A percentile compares a stretch with the other conserved stretches of the same genome.
phyloP scores from a whole-genome alignment of 345 rosid species.

The Populus euphratica region DNA sequence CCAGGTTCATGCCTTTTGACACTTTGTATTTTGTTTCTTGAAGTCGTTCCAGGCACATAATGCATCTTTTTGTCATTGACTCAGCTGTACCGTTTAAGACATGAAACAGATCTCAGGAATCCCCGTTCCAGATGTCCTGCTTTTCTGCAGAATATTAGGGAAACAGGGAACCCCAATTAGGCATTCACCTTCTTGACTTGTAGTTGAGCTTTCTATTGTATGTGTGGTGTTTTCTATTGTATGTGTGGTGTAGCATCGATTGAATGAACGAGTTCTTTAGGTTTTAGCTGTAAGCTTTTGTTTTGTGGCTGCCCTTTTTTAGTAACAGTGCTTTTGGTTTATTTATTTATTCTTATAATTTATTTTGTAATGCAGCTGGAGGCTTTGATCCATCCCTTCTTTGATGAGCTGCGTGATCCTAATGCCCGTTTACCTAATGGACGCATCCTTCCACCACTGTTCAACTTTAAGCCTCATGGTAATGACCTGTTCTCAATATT shows the following conservation, averaged over 20 bases:
- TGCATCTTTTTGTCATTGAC: background rate
- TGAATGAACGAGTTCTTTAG: background rate
- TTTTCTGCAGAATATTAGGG: background rate
- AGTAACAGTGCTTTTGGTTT: background rate
- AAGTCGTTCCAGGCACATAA: background rate
- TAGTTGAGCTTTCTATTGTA: background rate
- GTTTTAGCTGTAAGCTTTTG: background rate
- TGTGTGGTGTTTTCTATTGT: background rate
- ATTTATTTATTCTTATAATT: background rate
- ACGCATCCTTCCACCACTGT: slow-evolving; percentile 87
- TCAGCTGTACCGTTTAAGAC: background rate
- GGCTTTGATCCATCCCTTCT: slow-evolving; percentile 86
- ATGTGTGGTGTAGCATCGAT: background rate
- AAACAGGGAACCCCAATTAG: background rate
- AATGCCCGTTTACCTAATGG: slow-evolving; percentile 75
- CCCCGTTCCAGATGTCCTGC: background rate
- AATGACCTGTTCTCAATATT: slow-evolving; percentile 1
- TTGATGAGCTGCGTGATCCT: slow-evolving; percentile 90
- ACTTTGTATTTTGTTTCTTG: background rate
- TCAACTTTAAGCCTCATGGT: slow-evolving; percentile 93
- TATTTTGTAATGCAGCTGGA: slow-evolving; percentile 51
- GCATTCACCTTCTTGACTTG: background rate
- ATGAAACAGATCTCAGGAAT: background rate
- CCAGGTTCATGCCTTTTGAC: background rate
- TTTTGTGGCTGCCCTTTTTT: background rate